Evolutionary conservation across 2,329 filamentous ascomycete genomes (phyloP).

Genomic region (Coniella lustricola): DNA sequence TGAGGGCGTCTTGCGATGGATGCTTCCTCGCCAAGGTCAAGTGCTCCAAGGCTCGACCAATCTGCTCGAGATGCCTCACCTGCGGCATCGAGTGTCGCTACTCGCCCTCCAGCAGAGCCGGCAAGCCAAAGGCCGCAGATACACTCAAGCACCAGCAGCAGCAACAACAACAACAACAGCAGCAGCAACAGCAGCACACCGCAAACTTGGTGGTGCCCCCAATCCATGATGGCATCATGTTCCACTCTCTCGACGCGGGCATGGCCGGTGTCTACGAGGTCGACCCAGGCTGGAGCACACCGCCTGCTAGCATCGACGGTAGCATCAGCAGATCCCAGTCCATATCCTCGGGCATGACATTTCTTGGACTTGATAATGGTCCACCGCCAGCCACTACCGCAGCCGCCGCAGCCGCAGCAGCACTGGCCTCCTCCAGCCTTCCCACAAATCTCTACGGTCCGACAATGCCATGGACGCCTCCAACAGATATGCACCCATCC

Average conservation of each 20-base stretch:
- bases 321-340: conserved; percentile 28
- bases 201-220: not conserved
- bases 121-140: conserved; percentile 39
- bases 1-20: conserved; percentile 45
- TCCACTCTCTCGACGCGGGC: conserved; percentile 23
- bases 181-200: too few relatives aligned
- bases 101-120: conserved; percentile 44
- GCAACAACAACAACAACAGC: not conserved
- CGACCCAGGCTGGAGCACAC: conserved; percentile 32
- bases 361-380: conserved; percentile 18
- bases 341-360: conserved; percentile 25
- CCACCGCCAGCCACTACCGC: conserved; percentile 16
- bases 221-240: conserved; percentile 23
- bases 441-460: conserved; percentile 29
- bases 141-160: conserved; percentile 18
- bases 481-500: conserved; percentile 36
- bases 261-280: conserved; percentile 29
- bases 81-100: conserved; percentile 45
- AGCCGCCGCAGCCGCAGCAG: conserved; percentile 1
- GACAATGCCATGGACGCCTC: conserved; percentile 34
- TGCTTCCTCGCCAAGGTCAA: conserved; percentile 52
- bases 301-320: conserved; percentile 29
- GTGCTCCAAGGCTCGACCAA: conserved; percentile 46
- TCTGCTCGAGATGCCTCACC: conserved; percentile 44
- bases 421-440: conserved; percentile 3